These are phyloP conservation scores for Cercophora samala DNA, from an alignment of 495 filamentous ascomycete species.

Conservation along the genomic window DNA sequence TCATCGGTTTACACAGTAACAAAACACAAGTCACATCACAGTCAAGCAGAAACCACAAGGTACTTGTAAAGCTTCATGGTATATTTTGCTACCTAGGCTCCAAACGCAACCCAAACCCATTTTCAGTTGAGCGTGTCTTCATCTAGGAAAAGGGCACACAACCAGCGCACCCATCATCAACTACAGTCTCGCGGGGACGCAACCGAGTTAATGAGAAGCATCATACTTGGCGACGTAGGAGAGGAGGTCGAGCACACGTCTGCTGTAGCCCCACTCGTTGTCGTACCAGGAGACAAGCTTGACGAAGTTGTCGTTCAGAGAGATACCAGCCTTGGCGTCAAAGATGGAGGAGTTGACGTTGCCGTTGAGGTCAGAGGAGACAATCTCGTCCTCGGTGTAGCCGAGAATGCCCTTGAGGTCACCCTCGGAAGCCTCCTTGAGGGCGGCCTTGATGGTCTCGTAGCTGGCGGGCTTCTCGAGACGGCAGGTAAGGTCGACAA, in stretches of 20 bases:
- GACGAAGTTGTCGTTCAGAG: conserved; percentile 96
- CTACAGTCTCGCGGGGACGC: conserved; percentile 22
- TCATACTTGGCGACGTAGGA: conserved; percentile 91
- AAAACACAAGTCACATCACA: not conserved
- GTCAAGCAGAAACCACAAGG: not conserved
- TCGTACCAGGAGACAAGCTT: conserved; percentile 99
- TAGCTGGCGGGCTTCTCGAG: conserved; percentile 86
- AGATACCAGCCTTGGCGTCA: conserved; percentile 98
- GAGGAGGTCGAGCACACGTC: conserved; percentile 96
- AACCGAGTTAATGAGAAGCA: conserved; percentile 36
- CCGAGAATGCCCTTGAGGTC: conserved; percentile 84
- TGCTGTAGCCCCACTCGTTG: conserved; percentile 85
- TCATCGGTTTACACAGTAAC: not conserved
- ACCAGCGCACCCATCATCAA: conserved; percentile 14
- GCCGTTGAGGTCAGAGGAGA: conserved; percentile 91
- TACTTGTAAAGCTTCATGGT: conserved; percentile 5
- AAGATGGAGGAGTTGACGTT: conserved; percentile 94
- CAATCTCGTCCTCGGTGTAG: conserved; percentile 97
- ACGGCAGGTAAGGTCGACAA: conserved; percentile 94
- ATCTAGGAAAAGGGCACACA: conserved; percentile 11
- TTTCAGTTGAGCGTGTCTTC: not conserved
- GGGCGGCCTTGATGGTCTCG: conserved; percentile 86
- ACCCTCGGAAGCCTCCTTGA: conserved; percentile 86
- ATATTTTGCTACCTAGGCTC: conserved; percentile 9
- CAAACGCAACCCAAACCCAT: conserved; percentile 10